Evolutionary conservation across 1,284 basidiomycete genomes (phyloP).

Genomic region (Lignosus rhinocerotis): DNA sequence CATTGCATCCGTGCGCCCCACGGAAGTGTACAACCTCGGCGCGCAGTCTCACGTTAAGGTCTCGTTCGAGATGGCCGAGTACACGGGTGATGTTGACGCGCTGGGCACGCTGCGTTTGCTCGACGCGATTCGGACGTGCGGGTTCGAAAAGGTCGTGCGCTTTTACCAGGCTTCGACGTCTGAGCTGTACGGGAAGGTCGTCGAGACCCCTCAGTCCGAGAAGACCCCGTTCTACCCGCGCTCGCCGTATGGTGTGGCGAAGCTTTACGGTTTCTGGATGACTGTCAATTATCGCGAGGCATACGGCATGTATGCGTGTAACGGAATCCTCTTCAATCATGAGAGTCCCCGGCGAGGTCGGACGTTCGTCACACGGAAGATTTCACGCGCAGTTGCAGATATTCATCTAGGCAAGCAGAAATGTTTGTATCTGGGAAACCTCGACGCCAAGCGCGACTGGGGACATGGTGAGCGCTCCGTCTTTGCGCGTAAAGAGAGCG

Average conservation of each 20-base stretch:
- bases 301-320: constrained; percentile 90
- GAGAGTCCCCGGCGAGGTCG: constrained; percentile 89
- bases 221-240: constrained; percentile 93
- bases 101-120: constrained; percentile 89
- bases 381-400: constrained; percentile 86
- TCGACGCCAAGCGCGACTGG: constrained; percentile 92
- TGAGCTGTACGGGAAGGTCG: constrained; percentile 91
- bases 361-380: constrained; percentile 94
- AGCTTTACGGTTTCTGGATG: constrained; percentile 88
- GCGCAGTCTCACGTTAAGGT: constrained; percentile 98
- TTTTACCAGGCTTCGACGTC: constrained; percentile 96
- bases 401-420: constrained; percentile 83
- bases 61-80: constrained; percentile 96
- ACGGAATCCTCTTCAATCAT: constrained; percentile 92
- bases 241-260: constrained; percentile 89
- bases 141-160: constrained; percentile 81
- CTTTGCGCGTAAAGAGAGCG: not conserved
- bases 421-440: constrained; percentile 87
- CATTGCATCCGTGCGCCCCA: constrained; percentile 87
- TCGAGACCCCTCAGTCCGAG: constrained; percentile 89
- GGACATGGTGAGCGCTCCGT: constrained; percentile 69
- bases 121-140: constrained; percentile 90
- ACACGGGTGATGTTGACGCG: constrained; percentile 92
- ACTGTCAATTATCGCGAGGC: constrained; percentile 91
- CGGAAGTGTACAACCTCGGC: constrained; percentile 93